Percentiles rank a stretch among this genome's conserved stretches.
phyloP scores from a whole-genome alignment of 2,329 filamentous ascomycete species.

The Pyrenophora teres region DNA sequence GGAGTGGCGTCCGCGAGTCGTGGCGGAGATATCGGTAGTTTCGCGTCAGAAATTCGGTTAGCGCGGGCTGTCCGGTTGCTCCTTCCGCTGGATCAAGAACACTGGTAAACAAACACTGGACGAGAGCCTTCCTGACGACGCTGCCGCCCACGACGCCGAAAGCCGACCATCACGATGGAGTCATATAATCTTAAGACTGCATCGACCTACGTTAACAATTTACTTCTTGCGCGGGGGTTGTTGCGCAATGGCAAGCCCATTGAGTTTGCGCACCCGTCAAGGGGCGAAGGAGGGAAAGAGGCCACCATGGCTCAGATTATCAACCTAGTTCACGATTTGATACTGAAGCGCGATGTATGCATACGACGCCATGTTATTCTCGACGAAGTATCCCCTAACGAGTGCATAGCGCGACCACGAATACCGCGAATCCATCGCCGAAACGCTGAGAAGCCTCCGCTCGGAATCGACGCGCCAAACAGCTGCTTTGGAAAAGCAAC shows the following conservation, averaged over 20 bases:
- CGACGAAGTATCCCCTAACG: constrained; percentile 7
- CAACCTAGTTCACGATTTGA: constrained; percentile 90
- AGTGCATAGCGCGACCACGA: constrained; percentile 79
- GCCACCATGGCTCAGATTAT: constrained; percentile 85
- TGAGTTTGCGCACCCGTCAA: constrained; percentile 77
- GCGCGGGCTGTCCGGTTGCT: constrained; percentile 7
- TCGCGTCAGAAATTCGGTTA: too few relatives aligned
- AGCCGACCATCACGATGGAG: constrained; percentile 48
- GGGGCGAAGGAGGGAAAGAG: constrained; percentile 64
- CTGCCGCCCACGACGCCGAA: constrained; percentile 7
- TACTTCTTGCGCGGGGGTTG: constrained; percentile 66
- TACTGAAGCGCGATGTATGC: constrained; percentile 83
- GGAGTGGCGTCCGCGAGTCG: neutral
- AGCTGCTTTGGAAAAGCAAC: constrained; percentile 65
- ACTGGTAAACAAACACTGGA: constrained; percentile 22
- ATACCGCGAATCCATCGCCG: constrained; percentile 80
- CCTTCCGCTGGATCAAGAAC: constrained; percentile 12
- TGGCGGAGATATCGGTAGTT: neutral
- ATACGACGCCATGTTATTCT: neutral
- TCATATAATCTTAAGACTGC: constrained; percentile 63
- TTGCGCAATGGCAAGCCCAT: constrained; percentile 70
- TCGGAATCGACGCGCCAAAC: constrained; percentile 75
- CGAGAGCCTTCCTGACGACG: constrained; percentile 1
- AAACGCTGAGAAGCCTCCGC: constrained; percentile 75
- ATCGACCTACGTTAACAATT: constrained; percentile 68